Conservation (phyloP, 352 stramenopile species). For the Elongisporangium senticosum region DNA sequence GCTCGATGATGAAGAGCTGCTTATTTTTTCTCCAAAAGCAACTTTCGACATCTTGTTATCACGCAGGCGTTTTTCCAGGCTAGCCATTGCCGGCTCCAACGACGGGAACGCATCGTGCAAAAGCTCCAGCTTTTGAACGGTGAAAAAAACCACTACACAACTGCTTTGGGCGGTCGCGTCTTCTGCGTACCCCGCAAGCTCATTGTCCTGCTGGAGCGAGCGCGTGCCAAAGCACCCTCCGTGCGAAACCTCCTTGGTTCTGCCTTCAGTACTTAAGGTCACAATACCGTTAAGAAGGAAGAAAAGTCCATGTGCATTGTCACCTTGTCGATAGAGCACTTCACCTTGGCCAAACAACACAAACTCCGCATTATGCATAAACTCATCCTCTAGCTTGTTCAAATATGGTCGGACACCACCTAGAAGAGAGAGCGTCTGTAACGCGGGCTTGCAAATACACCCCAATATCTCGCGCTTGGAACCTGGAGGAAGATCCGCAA, state of each 20-base stretch:
- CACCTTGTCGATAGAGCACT: slow-evolving; percentile 33
- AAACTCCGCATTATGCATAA: slow-evolving; percentile 29
- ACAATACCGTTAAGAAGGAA: slow-evolving; percentile 44
- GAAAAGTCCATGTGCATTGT: slow-evolving; percentile 38
- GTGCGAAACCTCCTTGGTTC: slow-evolving; percentile 4
- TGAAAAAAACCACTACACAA: slow-evolving; percentile 40
- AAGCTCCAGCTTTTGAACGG: slow-evolving; percentile 22
- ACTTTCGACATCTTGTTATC: slow-evolving; percentile 28
- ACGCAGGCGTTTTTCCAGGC: slow-evolving; percentile 32
- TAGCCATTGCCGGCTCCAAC: slow-evolving; percentile 26
- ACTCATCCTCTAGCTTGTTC: slow-evolving; percentile 17
- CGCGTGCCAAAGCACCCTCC: slow-evolving; percentile 25
- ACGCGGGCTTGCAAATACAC: slow-evolving; percentile 32
- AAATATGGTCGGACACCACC: slow-evolving; percentile 21
- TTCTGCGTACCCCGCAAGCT: slow-evolving; percentile 32
- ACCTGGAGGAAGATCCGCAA: slow-evolving; percentile 28
- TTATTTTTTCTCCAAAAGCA: background rate
- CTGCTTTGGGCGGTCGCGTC: slow-evolving; percentile 33
- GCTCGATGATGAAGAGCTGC: background rate
- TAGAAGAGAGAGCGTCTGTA: slow-evolving; percentile 35
- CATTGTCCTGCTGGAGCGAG: slow-evolving; percentile 18
- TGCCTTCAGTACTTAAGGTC: slow-evolving; percentile 4
- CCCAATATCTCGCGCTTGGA: slow-evolving; percentile 35
- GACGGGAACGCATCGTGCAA: slow-evolving; percentile 40
- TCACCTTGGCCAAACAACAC: slow-evolving; percentile 48